These are phyloP conservation scores for Selenicereus undatus DNA, from an alignment of 148 eudicot genomes.

Conservation along the genomic window DNA sequence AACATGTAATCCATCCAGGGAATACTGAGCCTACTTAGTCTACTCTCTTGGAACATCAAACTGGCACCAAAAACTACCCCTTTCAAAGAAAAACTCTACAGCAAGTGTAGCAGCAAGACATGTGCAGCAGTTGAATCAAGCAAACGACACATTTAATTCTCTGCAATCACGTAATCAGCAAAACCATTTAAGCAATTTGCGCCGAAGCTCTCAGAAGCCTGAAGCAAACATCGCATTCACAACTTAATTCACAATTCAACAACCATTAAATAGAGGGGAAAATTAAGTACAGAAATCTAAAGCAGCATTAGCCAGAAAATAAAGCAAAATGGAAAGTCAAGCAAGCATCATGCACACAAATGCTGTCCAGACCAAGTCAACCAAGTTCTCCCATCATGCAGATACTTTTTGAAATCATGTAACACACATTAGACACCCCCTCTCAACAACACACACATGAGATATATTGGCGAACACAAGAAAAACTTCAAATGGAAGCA, in stretches of 20 bases:
- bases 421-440: not conserved
- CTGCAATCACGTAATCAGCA: slow-evolving; percentile 92
- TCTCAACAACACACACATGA: not conserved
- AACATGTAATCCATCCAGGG: slow-evolving; percentile 4
- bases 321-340: not conserved
- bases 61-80: slow-evolving; percentile 32
- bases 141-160: slow-evolving; percentile 77
- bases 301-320: not conserved
- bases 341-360: not conserved
- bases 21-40: slow-evolving; percentile 22
- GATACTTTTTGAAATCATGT: not conserved
- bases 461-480: not conserved
- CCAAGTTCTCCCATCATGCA: not conserved
- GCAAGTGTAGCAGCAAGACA: slow-evolving; percentile 61
- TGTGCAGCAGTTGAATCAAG: slow-evolving; percentile 76
- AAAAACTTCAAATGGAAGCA: not conserved
- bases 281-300: not conserved
- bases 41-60: slow-evolving; percentile 9
- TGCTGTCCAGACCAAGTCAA: not conserved
- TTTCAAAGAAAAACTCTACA: slow-evolving; percentile 32
- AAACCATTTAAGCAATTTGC: slow-evolving; percentile 87
- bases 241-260: slow-evolving; percentile 59
- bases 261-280: slow-evolving; percentile 24
- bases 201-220: slow-evolving; percentile 89
- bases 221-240: slow-evolving; percentile 72